Conservation (phyloP, 1,139 yeast genomes). For the Pichia sp. region DNA sequence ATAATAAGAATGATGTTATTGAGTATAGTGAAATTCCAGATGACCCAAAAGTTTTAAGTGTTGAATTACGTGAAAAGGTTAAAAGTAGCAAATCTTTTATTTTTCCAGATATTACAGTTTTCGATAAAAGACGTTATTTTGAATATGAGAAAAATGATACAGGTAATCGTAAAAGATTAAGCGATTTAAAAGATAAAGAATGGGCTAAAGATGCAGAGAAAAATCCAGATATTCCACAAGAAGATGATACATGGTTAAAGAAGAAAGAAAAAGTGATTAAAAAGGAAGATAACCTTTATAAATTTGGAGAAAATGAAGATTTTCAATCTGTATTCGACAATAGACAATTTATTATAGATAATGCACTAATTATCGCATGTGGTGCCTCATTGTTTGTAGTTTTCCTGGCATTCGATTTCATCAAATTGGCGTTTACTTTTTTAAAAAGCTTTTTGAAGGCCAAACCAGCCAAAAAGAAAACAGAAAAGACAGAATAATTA, state of each 20-base stretch:
- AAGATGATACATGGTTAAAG: constrained; percentile 29
- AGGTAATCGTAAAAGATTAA: constrained; percentile 20
- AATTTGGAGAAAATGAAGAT: constrained; percentile 24
- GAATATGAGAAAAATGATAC: constrained; percentile 55
- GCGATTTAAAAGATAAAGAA: constrained; percentile 12
- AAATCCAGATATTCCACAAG: constrained; percentile 7
- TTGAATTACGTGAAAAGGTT: constrained; percentile 14
- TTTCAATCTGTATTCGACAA: constrained; percentile 17
- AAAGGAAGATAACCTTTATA: constrained; percentile 18
- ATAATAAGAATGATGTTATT: constrained; percentile 18
- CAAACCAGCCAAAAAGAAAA: not conserved
- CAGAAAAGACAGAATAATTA: not conserved
- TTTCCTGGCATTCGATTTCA: constrained; percentile 11
- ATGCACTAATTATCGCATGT: constrained; percentile 21
- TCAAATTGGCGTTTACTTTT: constrained; percentile 1
- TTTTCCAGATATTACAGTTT: constrained; percentile 40
- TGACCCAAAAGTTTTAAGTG: constrained; percentile 25
- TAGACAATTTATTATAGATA: constrained; percentile 24
- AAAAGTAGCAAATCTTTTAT: constrained; percentile 28
- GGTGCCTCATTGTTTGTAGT: constrained; percentile 12
- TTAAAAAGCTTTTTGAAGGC: too few species aligned
- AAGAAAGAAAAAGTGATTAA: constrained; percentile 18
- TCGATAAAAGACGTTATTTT: constrained; percentile 39
- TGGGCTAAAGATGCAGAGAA: constrained; percentile 25
- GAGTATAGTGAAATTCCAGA: constrained; percentile 30